A percentile compares a stretch with the other conserved stretches of the same genome.
Conservation (phyloP, 306 rosid genomes). For the Fragaria iinumae region DNA sequence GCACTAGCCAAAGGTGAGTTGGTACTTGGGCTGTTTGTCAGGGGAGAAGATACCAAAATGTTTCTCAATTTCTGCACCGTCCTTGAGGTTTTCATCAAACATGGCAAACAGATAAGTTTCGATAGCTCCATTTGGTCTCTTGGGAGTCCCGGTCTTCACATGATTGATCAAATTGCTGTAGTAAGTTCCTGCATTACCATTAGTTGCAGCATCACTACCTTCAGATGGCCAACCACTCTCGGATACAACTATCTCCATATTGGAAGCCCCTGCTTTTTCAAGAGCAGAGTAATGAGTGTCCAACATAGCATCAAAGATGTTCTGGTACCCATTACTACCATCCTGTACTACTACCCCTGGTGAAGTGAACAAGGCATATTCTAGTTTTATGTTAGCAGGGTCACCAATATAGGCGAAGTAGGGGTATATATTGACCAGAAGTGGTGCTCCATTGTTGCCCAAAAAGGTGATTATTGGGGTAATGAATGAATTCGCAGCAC, state of each 20-base stretch:
- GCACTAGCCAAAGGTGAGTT: slow-evolving; percentile 21
- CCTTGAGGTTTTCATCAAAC: slow-evolving; percentile 34
- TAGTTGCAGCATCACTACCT: slow-evolving; percentile 34
- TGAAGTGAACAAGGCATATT: slow-evolving; percentile 47
- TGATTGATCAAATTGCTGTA: slow-evolving; percentile 47
- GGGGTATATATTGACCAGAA: slow-evolving; percentile 66
- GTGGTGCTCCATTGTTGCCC: slow-evolving; percentile 41
- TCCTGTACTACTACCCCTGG: slow-evolving; percentile 26
- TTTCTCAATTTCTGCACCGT: slow-evolving; percentile 19
- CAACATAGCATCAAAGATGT: slow-evolving; percentile 36
- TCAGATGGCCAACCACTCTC: slow-evolving; percentile 77
- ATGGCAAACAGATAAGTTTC: slow-evolving; percentile 35
- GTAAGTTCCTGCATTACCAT: slow-evolving; percentile 40
- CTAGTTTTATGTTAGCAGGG: slow-evolving; percentile 5
- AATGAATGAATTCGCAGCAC: slow-evolving; percentile 22
- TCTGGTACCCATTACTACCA: slow-evolving; percentile 38
- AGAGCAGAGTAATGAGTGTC: slow-evolving; percentile 56
- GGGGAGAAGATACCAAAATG: slow-evolving; percentile 35
- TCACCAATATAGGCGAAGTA: slow-evolving; percentile 23
- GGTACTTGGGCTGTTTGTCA: slow-evolving; percentile 22
- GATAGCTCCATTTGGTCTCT: slow-evolving; percentile 26
- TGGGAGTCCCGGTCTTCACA: slow-evolving; percentile 46
- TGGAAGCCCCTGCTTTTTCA: slow-evolving; percentile 40
- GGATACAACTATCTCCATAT: slow-evolving; percentile 42
- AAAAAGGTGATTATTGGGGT: slow-evolving; percentile 43